Base-by-base conservation (phyloP, 2,329 filamentous ascomycete genomes). In the Geosmithia flava region DNA sequence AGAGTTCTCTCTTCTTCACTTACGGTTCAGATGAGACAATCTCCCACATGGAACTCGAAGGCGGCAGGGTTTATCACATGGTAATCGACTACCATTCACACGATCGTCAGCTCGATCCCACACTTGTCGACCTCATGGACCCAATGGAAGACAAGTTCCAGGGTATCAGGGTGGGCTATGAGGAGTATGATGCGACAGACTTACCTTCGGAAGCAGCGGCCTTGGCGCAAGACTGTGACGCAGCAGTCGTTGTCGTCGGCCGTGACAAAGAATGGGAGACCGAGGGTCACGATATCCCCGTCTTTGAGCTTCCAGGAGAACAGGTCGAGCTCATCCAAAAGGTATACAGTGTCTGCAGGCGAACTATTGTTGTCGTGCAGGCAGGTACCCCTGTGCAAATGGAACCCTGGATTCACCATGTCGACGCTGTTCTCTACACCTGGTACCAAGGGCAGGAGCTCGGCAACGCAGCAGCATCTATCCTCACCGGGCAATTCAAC, bases 261-360 rank as follows among this genome's bases (percentile, higher is more conserved):
- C 69, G 87, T 1, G 83, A 87, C 58, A 77, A 77, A 6, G 83
- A 87, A 59, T 87, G 82, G 82, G 83, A 87, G 58, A 85, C 81
- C 2, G 83, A 87, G 60, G 83, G 83, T 1, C 84, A 84, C 51
- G 83, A 86, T 58, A 73, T 82, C 44, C 85, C 85, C 59, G 85
- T 86, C 54, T 71, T 88, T 52, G 85, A 83, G 15, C 66, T 87
- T 2, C 87, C 84, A 71, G 64, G 79, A 46, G 49, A 43, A 44
- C 50, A 51, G 42, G 81, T 86, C 57, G 72, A 74, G 40, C 71
- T 87, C 3, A 71, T 86, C 48, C 70, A 78, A 45, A 78, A 79
- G 1, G 71, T 86, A 0, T 67, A 80, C 17, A 68, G 70, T 16
- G 80, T 75, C 4, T 86, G 86, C 57, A 71, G 80, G 2, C 72